Percentiles rank a stretch among this genome's conserved stretches.
These are phyloP conservation scores for Ampelomyces quisqualis DNA, from an alignment of 2,329 filamentous ascomycete genomes.

Conservation along the genomic window DNA sequence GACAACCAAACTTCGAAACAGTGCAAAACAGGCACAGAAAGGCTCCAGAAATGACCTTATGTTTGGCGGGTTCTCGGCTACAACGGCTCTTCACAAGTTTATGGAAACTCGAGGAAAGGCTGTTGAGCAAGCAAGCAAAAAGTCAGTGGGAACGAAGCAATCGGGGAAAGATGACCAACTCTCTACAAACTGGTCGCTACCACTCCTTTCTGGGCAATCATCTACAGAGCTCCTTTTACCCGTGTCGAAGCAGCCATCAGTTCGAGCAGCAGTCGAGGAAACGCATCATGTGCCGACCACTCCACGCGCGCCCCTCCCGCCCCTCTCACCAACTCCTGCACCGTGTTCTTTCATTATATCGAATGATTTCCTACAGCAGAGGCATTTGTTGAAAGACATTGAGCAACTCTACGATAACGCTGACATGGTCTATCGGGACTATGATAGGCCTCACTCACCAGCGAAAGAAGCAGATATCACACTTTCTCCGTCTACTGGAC, in stretches of 20 bases:
- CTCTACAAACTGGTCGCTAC: no score
- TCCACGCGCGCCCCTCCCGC: conserved; percentile 26
- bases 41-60: conserved; percentile 25
- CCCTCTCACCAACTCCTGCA: conserved; percentile 17
- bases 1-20: not conserved
- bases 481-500: conserved; percentile 66
- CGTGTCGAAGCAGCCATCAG: no score
- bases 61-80: conserved; percentile 46
- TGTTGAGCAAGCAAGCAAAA: not conserved
- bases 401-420: conserved; percentile 52
- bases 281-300: no score
- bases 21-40: not conserved
- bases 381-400: conserved; percentile 54
- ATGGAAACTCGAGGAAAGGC: conserved; percentile 50
- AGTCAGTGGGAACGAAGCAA: no score
- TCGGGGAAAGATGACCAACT: not conserved
- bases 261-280: not conserved
- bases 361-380: conserved; percentile 48
- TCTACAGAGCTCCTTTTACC: not conserved
- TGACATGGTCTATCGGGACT: conserved; percentile 63
- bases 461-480: conserved; percentile 69
- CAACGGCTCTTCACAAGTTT: conserved; percentile 51
- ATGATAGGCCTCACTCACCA: conserved; percentile 37
- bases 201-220: no score
- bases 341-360: conserved; percentile 56